Percentiles rank a stretch among this genome's conserved stretches.
These are phyloP conservation scores for Pseudocercospora pini-densiflorae DNA, from an alignment of 2,329 filamentous ascomycete species.

Conservation along the genomic window DNA sequence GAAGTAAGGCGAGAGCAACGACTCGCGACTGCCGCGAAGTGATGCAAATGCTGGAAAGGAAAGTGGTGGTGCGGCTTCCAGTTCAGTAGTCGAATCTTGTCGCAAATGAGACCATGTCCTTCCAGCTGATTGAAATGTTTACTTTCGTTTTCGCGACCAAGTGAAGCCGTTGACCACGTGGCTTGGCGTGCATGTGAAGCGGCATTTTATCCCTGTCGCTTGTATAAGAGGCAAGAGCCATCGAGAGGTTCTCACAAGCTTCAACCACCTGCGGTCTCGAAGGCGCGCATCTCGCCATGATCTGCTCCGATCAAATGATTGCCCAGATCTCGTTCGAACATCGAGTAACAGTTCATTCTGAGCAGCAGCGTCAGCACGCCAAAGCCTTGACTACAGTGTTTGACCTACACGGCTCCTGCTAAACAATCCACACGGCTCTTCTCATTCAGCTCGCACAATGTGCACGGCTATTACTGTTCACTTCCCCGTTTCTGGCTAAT, in stretches of 20 bases:
- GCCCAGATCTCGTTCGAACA: neutral
- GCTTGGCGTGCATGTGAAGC: slow-evolving; percentile 2
- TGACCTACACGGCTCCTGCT: neutral
- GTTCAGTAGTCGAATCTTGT: neutral
- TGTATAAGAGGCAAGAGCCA: neutral
- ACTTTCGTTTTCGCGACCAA: neutral
- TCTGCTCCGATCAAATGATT: neutral
- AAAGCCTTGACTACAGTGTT: neutral
- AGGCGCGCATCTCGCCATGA: neutral
- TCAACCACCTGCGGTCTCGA: neutral
- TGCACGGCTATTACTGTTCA: too few species aligned
- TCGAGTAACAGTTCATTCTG: neutral
- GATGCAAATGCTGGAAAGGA: neutral
- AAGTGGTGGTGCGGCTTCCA: neutral
- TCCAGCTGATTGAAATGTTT: neutral
- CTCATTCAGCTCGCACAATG: too few species aligned
- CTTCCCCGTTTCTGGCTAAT: too few species aligned
- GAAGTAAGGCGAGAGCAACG: neutral
- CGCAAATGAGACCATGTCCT: too few species aligned
- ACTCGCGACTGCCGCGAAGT: neutral
- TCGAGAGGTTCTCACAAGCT: neutral
- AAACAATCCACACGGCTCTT: too few species aligned
- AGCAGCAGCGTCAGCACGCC: neutral
- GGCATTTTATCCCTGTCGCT: neutral
- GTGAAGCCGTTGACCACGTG: slow-evolving; percentile 7